Conservation (phyloP, 2,329 filamentous ascomycete species). For the Gnomoniopsis smithogilvyi region DNA sequence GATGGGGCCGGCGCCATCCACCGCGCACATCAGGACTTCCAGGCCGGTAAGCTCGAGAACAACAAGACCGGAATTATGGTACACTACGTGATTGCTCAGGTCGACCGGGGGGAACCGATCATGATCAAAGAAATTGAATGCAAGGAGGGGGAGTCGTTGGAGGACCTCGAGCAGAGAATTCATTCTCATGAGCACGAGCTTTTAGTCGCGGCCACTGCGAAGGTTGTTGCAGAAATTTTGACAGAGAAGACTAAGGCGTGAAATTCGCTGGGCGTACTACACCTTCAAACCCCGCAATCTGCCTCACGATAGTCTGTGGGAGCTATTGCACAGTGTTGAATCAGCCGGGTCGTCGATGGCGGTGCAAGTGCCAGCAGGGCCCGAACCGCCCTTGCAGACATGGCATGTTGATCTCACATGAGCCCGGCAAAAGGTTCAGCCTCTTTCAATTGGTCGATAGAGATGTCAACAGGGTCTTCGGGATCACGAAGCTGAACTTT, state of each 20-base stretch:
- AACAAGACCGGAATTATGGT: conserved; percentile 82
- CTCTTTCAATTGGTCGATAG: neutral
- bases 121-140: conserved; percentile 66
- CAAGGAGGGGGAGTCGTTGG: conserved; percentile 60
- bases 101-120: conserved; percentile 77
- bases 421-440: neutral
- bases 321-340: neutral
- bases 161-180: conserved; percentile 67
- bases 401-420: neutral
- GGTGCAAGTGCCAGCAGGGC: neutral
- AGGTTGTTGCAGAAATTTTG: conserved; percentile 40
- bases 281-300: neutral
- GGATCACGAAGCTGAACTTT: neutral
- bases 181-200: conserved; percentile 74
- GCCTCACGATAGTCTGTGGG: neutral
- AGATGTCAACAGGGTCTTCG: neutral
- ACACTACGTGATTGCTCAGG: conserved; percentile 77
- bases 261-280: neutral
- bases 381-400: neutral
- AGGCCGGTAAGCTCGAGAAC: conserved; percentile 60
- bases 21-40: conserved; percentile 71
- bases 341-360: neutral
- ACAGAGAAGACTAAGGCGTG: conserved; percentile 11
- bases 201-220: conserved; percentile 70
- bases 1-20: conserved; percentile 77